These are phyloP conservation scores for Salix caprea DNA, from an alignment of 345 rosid genomes.

Conservation along the genomic window DNA sequence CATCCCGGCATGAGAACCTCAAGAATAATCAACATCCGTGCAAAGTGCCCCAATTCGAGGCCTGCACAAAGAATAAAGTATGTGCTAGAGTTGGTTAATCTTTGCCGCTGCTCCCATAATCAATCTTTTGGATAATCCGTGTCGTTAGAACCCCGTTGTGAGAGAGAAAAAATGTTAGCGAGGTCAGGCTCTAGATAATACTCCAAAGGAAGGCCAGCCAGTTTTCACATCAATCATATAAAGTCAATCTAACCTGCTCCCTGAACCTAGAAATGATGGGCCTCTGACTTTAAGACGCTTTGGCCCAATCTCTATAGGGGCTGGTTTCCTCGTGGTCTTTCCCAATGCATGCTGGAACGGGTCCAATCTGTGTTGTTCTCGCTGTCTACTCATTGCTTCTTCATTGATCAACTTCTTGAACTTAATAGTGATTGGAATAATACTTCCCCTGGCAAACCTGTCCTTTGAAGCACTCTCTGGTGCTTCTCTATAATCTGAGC, in stretches of 20 bases:
- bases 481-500: slow-evolving; percentile 29
- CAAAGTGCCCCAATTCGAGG: slow-evolving; percentile 30
- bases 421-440: slow-evolving; percentile 44
- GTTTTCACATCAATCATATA: slow-evolving; percentile 14
- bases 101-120: slow-evolving; percentile 41
- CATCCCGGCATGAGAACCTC: slow-evolving; percentile 47
- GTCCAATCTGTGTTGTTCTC: slow-evolving; percentile 31
- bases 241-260: slow-evolving; percentile 40
- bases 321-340: slow-evolving; percentile 35
- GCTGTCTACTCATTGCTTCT: slow-evolving; percentile 30
- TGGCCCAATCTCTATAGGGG: slow-evolving; percentile 44
- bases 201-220: slow-evolving; percentile 29
- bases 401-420: slow-evolving; percentile 37
- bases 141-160: slow-evolving; percentile 48
- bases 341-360: slow-evolving; percentile 30
- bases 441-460: slow-evolving; percentile 32
- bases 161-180: slow-evolving; percentile 45
- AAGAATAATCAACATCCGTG: slow-evolving; percentile 40
- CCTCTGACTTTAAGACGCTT: slow-evolving; percentile 69
- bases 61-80: slow-evolving; percentile 61
- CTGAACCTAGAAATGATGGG: slow-evolving; percentile 41
- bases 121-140: slow-evolving; percentile 29
- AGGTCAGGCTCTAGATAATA: slow-evolving; percentile 36
- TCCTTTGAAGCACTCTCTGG: slow-evolving; percentile 27
- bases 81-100: slow-evolving; percentile 45